phyloP scores from a whole-genome alignment of 75 land plant genomes.

The Cryptomeria japonica region DNA sequence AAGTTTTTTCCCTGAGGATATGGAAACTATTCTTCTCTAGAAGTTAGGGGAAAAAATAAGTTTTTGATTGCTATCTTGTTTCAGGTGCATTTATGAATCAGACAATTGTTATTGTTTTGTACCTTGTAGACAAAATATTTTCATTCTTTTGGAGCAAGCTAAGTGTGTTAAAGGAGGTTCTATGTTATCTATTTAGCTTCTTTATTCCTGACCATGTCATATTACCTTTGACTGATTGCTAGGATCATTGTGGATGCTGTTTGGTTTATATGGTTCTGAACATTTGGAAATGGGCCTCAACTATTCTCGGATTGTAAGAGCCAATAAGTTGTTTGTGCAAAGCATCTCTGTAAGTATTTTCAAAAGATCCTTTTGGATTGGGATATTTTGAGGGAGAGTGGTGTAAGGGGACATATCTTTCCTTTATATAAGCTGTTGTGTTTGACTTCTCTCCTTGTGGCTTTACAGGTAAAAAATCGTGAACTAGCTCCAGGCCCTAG shows the following conservation, averaged over 20 bases:
- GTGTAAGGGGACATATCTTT: neutral
- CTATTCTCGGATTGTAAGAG: constrained; percentile 30
- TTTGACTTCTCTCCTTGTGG: neutral
- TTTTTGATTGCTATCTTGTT: too few relatives aligned
- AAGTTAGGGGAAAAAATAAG: too few relatives aligned
- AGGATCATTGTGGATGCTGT: constrained; percentile 31
- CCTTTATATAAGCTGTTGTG: neutral
- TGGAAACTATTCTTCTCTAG: too few relatives aligned
- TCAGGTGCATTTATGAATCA: too few relatives aligned
- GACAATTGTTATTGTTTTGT: neutral
- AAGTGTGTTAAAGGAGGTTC: neutral
- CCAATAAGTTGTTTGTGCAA: constrained; percentile 27
- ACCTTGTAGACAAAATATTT: neutral
- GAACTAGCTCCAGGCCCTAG: constrained; percentile 23
- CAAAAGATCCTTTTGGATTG: neutral
- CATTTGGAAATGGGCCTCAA: constrained; percentile 29
- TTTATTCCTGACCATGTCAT: neutral
- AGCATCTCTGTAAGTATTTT: constrained; percentile 19
- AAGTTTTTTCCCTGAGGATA: too few relatives aligned
- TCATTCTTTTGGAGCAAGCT: neutral
- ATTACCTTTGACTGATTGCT: neutral
- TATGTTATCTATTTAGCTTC: neutral
- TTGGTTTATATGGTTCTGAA: constrained; percentile 24
- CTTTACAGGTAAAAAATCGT: constrained; percentile 23
- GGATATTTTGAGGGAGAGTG: neutral